These are phyloP conservation scores for Apiotrichum sp. DNA, from an alignment of 1,284 basidiomycete species.

Conservation along the genomic window DNA sequence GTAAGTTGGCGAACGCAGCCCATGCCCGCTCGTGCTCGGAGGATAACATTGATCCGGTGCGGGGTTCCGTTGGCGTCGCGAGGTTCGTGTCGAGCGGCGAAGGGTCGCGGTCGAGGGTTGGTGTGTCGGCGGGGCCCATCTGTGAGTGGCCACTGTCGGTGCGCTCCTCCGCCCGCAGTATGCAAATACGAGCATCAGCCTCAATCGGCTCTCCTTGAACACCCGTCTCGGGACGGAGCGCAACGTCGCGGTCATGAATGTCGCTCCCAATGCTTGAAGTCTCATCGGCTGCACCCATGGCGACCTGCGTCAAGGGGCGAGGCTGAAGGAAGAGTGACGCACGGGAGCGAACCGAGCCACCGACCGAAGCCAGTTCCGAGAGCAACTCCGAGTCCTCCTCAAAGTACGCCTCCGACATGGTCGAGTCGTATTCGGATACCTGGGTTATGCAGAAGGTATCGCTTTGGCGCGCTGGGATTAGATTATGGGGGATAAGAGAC, in stretches of 20 bases:
- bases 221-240: neutral
- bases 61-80: neutral
- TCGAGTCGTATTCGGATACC: no score
- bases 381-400: no score
- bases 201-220: no score
- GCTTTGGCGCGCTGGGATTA: neutral
- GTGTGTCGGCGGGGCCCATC: no score
- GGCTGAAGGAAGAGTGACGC: no score
- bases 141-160: no score
- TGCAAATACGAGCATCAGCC: neutral
- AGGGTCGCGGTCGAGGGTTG: neutral
- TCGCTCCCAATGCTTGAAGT: neutral
- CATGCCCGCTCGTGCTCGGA: neutral
- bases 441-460: neutral
- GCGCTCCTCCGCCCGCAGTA: neutral
- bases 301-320: no score
- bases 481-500: neutral
- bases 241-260: neutral
- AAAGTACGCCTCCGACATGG: no score
- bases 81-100: neutral
- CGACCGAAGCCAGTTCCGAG: no score
- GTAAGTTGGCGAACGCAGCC: neutral
- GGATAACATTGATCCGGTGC: neutral
- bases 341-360: no score
- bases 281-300: no score